Percentiles rank a stretch among this genome's conserved stretches.
phyloP scores from a whole-genome alignment of 176 grass and related monocot genomes.

The Coix lacrymajobi region DNA sequence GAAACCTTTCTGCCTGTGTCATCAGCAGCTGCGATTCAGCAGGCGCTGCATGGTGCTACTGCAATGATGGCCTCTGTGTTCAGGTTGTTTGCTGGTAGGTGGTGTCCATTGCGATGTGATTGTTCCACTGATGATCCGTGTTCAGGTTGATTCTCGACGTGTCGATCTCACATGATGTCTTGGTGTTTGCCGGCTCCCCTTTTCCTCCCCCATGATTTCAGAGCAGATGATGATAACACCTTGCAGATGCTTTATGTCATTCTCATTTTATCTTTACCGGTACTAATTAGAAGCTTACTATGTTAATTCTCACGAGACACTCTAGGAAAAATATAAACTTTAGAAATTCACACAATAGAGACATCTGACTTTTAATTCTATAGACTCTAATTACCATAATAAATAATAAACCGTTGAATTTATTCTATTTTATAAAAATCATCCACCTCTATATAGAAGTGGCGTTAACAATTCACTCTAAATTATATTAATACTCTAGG shows the following conservation, averaged over 20 bases:
- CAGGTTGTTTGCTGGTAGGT: neutral
- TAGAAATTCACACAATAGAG: neutral
- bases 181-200: neutral
- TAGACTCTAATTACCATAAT: neutral
- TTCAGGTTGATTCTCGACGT: neutral
- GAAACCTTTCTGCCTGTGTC: neutral
- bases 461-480: no score
- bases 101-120: neutral
- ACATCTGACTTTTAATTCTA: neutral
- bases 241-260: neutral
- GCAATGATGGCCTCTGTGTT: neutral
- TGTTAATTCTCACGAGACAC: neutral
- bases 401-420: neutral
- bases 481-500: no score
- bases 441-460: no score
- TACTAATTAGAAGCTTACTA: neutral
- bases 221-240: neutral
- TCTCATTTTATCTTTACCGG: neutral
- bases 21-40: neutral
- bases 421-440: no score
- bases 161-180: neutral
- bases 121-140: neutral
- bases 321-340: neutral
- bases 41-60: neutral
- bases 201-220: neutral